These are phyloP conservation scores for Solanum peruvianum DNA, from an alignment of 257 asterid species.

Conservation along the genomic window DNA sequence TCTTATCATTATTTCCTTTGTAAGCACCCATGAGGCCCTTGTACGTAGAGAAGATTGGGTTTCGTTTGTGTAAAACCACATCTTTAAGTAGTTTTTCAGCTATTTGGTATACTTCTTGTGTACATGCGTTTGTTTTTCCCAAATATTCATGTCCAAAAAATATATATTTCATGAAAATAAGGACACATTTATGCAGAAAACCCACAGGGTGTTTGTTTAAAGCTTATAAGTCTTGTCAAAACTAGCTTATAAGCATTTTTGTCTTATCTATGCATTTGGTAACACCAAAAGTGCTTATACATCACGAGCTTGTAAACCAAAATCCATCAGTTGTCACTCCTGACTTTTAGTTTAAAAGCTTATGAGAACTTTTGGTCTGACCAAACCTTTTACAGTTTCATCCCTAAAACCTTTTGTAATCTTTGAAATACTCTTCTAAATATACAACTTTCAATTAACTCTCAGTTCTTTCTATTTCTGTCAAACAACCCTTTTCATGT, in stretches of 20 bases:
- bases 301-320: background rate
- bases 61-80: background rate
- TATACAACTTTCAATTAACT: background rate
- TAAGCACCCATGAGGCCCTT: background rate
- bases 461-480: background rate
- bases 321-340: background rate
- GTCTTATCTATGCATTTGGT: background rate
- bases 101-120: background rate
- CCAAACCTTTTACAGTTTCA: background rate
- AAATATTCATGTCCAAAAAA: background rate
- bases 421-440: background rate
- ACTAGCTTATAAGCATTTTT: background rate
- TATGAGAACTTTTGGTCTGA: background rate
- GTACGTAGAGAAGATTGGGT: background rate
- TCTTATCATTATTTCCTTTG: background rate
- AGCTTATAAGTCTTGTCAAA: background rate
- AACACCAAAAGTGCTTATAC: background rate
- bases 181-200: background rate
- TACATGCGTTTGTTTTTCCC: background rate
- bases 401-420: background rate
- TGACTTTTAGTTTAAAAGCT: background rate
- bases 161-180: background rate
- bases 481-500: background rate
- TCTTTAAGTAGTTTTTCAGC: background rate
- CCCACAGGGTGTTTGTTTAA: background rate